Base-by-base conservation (phyloP, 129 eudicot species). In the Logfia minima region DNA sequence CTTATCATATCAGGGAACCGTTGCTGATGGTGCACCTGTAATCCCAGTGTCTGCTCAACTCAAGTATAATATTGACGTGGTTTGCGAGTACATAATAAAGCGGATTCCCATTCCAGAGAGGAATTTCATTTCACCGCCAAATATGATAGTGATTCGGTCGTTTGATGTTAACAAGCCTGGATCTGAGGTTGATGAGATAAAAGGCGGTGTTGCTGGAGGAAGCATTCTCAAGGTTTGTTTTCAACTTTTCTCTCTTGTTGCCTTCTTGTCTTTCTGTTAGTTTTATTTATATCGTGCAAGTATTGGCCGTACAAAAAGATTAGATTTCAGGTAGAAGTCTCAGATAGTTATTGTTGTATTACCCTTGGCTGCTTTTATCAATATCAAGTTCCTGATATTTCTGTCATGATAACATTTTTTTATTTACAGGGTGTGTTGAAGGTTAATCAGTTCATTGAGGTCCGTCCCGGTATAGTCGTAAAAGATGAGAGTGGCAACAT, bases 121-220 rank as follows among this genome's bases (percentile, higher is more conserved):
- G 83, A 86, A 94, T 81, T 94, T 94, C 73, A 89, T 82, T 63
- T 91, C 96, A 58, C 98, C 98, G 0, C 98, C 98, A 70, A 94
- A 94, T 82, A 94, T 94, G 98, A 94, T 94, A 68, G 98, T 94
- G 2, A 94, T 94, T 63, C 89, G 98, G 43, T 94, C 98, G 21
- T 94, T 94, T 78, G 98, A 94, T 69, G 98, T 94, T 78, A 94
- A 94, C 52, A 94, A 94, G 77, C 98, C 98, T 66, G 98, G 98
- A 4, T 91, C 83, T 77, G 98, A 94, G 75, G 98, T 91, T 71
- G 98, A 91, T 79, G 98, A 94, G 41, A 85, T 94, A 29, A 77
- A 79, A 79, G 98, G 98, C 43, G 98, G 98, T 84, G 98, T 94
- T 83, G 98, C 98, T 67, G 98, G 98, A 72, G 98, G 98, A 77